Conservation (phyloP, 352 stramenopile species). For the Phytophthora idaei region DNA sequence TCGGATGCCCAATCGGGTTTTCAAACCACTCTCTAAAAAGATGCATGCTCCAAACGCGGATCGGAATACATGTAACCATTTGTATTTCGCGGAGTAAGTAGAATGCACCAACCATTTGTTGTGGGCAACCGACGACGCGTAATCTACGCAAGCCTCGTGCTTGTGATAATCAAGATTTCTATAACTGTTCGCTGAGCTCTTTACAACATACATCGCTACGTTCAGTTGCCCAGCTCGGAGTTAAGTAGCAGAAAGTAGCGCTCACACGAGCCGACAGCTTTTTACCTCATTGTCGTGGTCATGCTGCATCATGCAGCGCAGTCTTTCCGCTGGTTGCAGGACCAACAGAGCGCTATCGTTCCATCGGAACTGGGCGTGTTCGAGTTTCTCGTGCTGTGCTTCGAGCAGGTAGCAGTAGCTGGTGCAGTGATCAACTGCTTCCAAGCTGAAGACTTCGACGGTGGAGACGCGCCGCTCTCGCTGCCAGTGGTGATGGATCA, state of each 20-base stretch:
- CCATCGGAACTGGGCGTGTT: conserved; percentile 37
- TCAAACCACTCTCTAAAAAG: too few relatives aligned
- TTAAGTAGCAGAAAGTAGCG: not conserved
- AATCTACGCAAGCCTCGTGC: conserved; percentile 1
- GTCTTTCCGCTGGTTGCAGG: conserved; percentile 30
- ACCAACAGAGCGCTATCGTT: conserved; percentile 25
- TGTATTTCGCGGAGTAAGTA: too few relatives aligned
- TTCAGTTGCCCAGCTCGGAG: not conserved
- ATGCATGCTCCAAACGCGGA: too few relatives aligned
- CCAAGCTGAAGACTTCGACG: conserved; percentile 23
- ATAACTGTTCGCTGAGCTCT: not conserved
- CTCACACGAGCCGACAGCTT: not conserved
- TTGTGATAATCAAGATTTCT: conserved; percentile 7
- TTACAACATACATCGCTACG: not conserved
- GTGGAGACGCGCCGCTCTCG: conserved; percentile 24
- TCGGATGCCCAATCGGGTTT: too few relatives aligned
- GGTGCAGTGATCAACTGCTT: conserved; percentile 46
- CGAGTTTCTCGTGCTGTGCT: conserved; percentile 42
- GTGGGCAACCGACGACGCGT: not conserved
- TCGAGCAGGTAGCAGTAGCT: conserved; percentile 40
- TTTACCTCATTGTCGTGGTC: not conserved
- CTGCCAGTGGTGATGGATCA: conserved; percentile 30
- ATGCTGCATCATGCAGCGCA: conserved; percentile 32
- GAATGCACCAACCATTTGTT: too few relatives aligned
- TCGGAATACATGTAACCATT: too few relatives aligned